Conservation (phyloP, 495 filamentous ascomycete genomes). For the Bombardia bombarda region DNA sequence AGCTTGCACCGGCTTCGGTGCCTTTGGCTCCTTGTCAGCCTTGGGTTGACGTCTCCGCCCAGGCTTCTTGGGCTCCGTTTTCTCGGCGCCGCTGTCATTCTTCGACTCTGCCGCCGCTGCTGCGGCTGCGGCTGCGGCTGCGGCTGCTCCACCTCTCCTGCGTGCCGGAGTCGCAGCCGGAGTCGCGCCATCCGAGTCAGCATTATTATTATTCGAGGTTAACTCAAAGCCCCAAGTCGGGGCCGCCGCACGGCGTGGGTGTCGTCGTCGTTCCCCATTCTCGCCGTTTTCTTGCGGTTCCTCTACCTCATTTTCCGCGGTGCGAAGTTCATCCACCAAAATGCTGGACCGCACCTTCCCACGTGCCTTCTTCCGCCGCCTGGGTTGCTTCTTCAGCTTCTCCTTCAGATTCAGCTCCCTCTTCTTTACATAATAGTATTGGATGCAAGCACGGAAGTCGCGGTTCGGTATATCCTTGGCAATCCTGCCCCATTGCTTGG, state of each 20-base stretch:
- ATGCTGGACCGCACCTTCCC: constrained; percentile 65
- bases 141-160: constrained; percentile 46
- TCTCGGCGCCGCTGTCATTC: constrained; percentile 48
- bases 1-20: constrained; percentile 23
- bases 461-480: constrained; percentile 63
- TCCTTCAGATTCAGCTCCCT: constrained; percentile 79
- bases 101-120: constrained; percentile 27
- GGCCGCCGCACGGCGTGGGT: constrained; percentile 46
- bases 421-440: constrained; percentile 95
- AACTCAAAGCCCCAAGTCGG: constrained; percentile 42
- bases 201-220: constrained; percentile 31
- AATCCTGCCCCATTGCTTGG: constrained; percentile 91
- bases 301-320: constrained; percentile 46
- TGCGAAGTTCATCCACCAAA: constrained; percentile 67
- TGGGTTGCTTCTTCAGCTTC: constrained; percentile 65
- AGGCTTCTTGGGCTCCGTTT: constrained; percentile 37
- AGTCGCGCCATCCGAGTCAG: constrained; percentile 49
- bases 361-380: constrained; percentile 49
- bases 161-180: constrained; percentile 40
- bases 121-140: too few species aligned
- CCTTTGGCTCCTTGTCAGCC: constrained; percentile 29
- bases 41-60: constrained; percentile 40
- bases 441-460: constrained; percentile 77
- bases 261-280: constrained; percentile 41
- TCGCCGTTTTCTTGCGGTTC: constrained; percentile 42